Percentiles rank a stretch among this genome's conserved stretches.
Evolutionary conservation across 2,329 filamentous ascomycete genomes (phyloP).

Genomic region (Emergomyces pasteurianus): DNA sequence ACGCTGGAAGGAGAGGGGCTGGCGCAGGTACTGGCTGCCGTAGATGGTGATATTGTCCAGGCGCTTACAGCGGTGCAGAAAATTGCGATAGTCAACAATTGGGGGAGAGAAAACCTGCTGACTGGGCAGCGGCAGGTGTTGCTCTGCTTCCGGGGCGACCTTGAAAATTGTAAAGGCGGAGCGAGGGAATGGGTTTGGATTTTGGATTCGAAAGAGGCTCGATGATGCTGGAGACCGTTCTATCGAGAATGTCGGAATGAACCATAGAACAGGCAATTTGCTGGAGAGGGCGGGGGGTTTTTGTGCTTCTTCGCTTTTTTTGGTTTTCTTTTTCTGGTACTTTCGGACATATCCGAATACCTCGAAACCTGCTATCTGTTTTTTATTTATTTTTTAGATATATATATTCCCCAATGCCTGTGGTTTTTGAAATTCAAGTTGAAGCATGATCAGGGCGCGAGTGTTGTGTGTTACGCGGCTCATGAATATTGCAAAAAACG

Average conservation of each 20-base stretch:
- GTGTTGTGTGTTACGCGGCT: too few species aligned
- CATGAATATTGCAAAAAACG: too few species aligned
- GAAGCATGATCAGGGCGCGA: not conserved
- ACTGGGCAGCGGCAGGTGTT: slow-evolving; percentile 6
- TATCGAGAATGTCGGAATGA: not conserved
- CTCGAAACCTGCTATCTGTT: not conserved
- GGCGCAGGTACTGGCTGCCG: slow-evolving; percentile 13
- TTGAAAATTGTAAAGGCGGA: slow-evolving; percentile 5
- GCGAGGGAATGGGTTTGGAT: slow-evolving; percentile 6
- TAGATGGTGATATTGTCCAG: slow-evolving; percentile 29
- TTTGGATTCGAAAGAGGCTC: slow-evolving; percentile 14
- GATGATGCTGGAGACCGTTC: slow-evolving; percentile 9
- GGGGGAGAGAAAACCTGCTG: slow-evolving; percentile 3
- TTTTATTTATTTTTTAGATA: not conserved
- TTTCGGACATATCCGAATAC: not conserved
- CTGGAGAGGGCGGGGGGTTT: not conserved
- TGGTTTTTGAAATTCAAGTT: not conserved
- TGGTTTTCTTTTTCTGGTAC: not conserved
- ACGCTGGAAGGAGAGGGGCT: slow-evolving; percentile 1
- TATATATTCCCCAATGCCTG: too few species aligned
- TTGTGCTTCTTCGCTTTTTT: too few species aligned
- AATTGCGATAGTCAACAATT: not conserved
- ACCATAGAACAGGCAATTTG: too few species aligned
- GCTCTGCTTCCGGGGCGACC: slow-evolving; percentile 4
- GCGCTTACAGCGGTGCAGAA: slow-evolving; percentile 26